These are phyloP conservation scores for Amanita rimosa DNA, from an alignment of 768 basidiomycete genomes.

Conservation along the genomic window DNA sequence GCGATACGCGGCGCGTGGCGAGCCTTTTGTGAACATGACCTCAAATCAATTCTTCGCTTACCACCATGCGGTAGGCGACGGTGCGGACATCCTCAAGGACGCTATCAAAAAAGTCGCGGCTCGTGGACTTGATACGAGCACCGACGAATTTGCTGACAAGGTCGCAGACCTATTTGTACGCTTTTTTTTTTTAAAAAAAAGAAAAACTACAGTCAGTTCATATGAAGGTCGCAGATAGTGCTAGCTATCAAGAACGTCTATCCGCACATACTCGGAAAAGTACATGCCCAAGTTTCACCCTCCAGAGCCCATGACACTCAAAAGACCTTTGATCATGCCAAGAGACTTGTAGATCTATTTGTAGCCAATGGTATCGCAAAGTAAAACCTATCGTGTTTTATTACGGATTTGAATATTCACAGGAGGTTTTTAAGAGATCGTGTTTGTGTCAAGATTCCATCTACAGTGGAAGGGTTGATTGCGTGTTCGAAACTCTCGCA, in stretches of 20 bases:
- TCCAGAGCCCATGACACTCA: conserved; percentile 27
- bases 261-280: conserved; percentile 29
- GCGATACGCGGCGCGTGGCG: conserved; percentile 16
- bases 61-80: conserved; percentile 21
- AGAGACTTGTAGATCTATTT: conserved; percentile 27
- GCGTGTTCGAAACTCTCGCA: conserved; percentile 35
- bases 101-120: conserved; percentile 20
- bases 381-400: conserved; percentile 11
- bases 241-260: conserved; percentile 31
- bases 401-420: background rate
- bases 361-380: conserved; percentile 30
- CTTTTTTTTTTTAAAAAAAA: background rate
- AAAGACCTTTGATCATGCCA: conserved; percentile 30
- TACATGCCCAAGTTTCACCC: conserved; percentile 34
- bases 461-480: conserved; percentile 38
- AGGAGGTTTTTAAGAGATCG: conserved; percentile 20
- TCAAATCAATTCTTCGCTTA: conserved; percentile 38
- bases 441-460: conserved; percentile 50
- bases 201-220: background rate
- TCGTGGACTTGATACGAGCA: conserved; percentile 8
- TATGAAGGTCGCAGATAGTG: conserved; percentile 22
- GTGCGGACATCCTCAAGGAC: conserved; percentile 17
- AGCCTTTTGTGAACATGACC: conserved; percentile 33
- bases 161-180: background rate
- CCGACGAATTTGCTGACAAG: conserved; percentile 3